A percentile compares a stretch with the other conserved stretches of the same genome.
Evolutionary conservation across 2,329 filamentous ascomycete species (phyloP).

Genomic region (Fusarium drepaniforme): DNA sequence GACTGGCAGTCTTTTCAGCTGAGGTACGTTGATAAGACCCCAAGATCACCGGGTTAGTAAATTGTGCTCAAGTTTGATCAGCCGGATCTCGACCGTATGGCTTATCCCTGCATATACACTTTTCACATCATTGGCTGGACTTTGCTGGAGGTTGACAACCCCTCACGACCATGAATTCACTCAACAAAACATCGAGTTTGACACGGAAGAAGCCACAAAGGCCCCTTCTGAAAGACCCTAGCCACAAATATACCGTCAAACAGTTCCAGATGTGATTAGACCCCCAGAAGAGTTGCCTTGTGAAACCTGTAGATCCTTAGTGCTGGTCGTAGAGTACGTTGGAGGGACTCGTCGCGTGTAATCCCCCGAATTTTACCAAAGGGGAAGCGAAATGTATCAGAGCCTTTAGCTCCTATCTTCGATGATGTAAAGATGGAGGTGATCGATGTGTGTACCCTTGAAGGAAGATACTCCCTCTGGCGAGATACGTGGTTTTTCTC

Average conservation of each 20-base stretch:
- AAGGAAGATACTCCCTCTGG: neutral
- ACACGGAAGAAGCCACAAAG: no score
- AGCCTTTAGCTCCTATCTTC: neutral
- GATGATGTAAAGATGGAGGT: neutral
- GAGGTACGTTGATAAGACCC: neutral
- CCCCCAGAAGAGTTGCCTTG: no score
- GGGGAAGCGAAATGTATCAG: neutral
- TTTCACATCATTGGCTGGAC: no score
- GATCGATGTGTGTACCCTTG: neutral
- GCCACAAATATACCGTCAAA: no score
- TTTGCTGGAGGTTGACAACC: no score
- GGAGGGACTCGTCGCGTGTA: neutral
- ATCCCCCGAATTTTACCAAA: neutral
- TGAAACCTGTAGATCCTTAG: no score
- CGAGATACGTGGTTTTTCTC: neutral
- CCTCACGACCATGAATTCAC: no score
- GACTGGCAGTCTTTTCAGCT: neutral
- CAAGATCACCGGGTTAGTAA: neutral
- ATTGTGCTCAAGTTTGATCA: neutral
- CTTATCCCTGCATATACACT: neutral
- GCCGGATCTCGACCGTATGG: neutral
- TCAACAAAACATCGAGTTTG: no score
- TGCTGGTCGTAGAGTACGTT: neutral
- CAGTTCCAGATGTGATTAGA: no score
- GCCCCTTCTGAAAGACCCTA: no score